Evolutionary conservation across 768 basidiomycete genomes (phyloP).

Genomic region (Tricholoma furcatifolium): DNA sequence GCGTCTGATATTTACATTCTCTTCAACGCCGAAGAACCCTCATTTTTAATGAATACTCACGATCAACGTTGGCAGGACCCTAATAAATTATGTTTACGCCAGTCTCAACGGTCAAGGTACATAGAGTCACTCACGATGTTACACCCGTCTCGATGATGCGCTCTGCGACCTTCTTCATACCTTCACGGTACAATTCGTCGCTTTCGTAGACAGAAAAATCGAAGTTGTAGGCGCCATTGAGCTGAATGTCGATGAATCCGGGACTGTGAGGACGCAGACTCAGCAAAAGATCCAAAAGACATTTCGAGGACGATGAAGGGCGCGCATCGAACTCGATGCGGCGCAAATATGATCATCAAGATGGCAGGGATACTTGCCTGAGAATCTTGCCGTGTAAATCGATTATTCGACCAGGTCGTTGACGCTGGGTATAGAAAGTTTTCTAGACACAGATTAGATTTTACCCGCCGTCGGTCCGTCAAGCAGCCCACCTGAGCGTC

Average conservation of each 20-base stretch:
- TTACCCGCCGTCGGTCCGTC: neutral
- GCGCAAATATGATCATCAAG: neutral
- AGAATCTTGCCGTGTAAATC: slow-evolving; percentile 78
- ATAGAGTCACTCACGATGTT: slow-evolving; percentile 62
- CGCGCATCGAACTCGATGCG: neutral
- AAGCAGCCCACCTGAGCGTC: slow-evolving; percentile 60
- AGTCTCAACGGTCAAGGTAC: neutral
- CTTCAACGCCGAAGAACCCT: neutral
- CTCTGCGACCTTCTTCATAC: slow-evolving; percentile 69
- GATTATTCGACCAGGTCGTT: slow-evolving; percentile 61
- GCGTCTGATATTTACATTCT: slow-evolving; percentile 49
- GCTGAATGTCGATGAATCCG: slow-evolving; percentile 84
- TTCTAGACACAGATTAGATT: slow-evolving; percentile 38
- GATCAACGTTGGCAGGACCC: slow-evolving; percentile 68
- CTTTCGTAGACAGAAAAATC: slow-evolving; percentile 84
- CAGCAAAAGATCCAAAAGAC: neutral
- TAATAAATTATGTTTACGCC: slow-evolving; percentile 29
- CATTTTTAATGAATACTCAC: slow-evolving; percentile 37
- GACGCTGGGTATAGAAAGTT: slow-evolving; percentile 63
- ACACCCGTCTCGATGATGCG: slow-evolving; percentile 86
- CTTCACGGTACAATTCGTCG: slow-evolving; percentile 64
- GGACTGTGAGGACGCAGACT: slow-evolving; percentile 45
- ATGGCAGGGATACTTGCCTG: slow-evolving; percentile 38
- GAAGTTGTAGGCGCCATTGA: slow-evolving; percentile 88
- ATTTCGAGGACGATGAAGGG: neutral